These are phyloP conservation scores for Melocanna baccifera DNA, from an alignment of 176 grass and related monocot species.

Conservation along the genomic window DNA sequence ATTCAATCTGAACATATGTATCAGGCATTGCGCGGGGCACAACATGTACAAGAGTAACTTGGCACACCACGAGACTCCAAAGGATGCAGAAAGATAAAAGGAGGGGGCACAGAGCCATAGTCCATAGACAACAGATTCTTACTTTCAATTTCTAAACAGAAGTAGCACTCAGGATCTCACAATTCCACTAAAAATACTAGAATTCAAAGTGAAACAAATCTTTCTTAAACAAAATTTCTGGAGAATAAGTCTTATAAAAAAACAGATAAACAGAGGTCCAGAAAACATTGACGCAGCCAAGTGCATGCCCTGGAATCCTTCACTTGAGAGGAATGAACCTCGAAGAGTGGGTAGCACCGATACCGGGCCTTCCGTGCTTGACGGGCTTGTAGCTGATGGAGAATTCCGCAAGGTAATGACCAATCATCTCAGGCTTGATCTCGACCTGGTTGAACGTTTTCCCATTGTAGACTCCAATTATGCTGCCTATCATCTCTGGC, in stretches of 20 bases:
- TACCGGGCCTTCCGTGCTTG: constrained; percentile 60
- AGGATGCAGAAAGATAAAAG: background rate
- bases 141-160: background rate
- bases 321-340: constrained; percentile 69
- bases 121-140: background rate
- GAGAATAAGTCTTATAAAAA: background rate
- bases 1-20: background rate
- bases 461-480: constrained; percentile 49
- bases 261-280: background rate
- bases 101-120: background rate
- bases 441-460: constrained; percentile 59
- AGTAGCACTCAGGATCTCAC: background rate
- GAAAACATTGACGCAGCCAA: background rate
- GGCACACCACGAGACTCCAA: background rate
- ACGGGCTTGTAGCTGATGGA: constrained; percentile 59
- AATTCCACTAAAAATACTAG: background rate
- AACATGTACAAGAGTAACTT: background rate
- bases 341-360: constrained; percentile 58
- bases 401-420: constrained; percentile 62
- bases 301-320: background rate
- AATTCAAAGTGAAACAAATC: background rate
- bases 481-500: constrained; percentile 70
- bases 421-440: constrained; percentile 71
- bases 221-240: background rate
- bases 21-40: background rate